phyloP scores from a whole-genome alignment of 2,329 filamentous ascomycete species.

The Periconia macrospinosa region DNA sequence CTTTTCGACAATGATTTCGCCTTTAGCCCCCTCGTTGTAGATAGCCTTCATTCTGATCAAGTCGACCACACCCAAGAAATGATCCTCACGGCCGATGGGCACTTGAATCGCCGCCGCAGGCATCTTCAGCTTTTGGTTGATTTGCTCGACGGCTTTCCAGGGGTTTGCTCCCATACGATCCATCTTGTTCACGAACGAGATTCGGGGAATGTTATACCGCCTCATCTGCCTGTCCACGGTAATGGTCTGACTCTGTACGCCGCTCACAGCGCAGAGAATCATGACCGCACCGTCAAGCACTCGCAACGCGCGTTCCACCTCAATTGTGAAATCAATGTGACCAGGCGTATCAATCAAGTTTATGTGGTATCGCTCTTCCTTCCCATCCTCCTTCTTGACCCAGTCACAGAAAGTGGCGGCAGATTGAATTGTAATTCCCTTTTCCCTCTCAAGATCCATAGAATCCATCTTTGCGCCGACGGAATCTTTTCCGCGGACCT shows the following conservation, averaged over 20 bases:
- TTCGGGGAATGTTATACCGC: slow-evolving; percentile 91
- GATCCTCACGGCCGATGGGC: slow-evolving; percentile 89
- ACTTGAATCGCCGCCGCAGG: slow-evolving; percentile 92
- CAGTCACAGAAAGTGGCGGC: slow-evolving; percentile 98
- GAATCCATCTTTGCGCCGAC: slow-evolving; percentile 99
- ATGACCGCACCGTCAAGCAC: slow-evolving; percentile 97
- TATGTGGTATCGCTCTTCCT: slow-evolving; percentile 92
- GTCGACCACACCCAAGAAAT: slow-evolving; percentile 90
- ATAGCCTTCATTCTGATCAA: slow-evolving; percentile 89
- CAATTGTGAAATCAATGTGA: slow-evolving; percentile 98
- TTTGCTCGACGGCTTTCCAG: slow-evolving; percentile 96
- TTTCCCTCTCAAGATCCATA: slow-evolving; percentile 97
- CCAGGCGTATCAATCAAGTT: slow-evolving; percentile 98
- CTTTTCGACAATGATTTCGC: slow-evolving; percentile 73
- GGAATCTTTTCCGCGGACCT: slow-evolving; percentile 90
- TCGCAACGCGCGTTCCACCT: slow-evolving; percentile 91
- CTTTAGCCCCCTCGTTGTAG: slow-evolving; percentile 82
- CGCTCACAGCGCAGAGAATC: slow-evolving; percentile 96
- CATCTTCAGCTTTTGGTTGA: slow-evolving; percentile 93
- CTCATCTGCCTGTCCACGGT: slow-evolving; percentile 99
- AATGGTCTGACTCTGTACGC: slow-evolving; percentile 96
- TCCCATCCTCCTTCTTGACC: slow-evolving; percentile 76
- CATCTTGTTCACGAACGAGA: slow-evolving; percentile 99
- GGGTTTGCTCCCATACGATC: slow-evolving; percentile 98
- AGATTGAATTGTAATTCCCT: slow-evolving; percentile 98